Conservation (phyloP, 495 filamentous ascomycete species). For the Halenospora varia region DNA sequence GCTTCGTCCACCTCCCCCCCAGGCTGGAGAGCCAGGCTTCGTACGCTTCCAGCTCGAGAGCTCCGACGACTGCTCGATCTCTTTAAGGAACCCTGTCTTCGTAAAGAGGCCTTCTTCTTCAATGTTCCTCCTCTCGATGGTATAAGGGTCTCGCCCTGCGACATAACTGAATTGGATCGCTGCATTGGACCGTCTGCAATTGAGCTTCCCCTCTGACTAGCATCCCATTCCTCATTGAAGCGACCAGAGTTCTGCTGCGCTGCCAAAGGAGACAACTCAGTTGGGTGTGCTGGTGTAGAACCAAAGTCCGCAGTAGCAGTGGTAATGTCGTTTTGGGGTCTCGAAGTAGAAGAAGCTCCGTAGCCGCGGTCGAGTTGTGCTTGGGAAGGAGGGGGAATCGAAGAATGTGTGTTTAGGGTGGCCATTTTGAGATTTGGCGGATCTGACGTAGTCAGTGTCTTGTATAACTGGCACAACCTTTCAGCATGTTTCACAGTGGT, state of each 20-base stretch:
- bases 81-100: constrained; percentile 67
- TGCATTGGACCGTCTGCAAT: constrained; percentile 51
- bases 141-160: constrained; percentile 40
- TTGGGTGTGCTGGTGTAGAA: constrained; percentile 32
- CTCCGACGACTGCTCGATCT: constrained; percentile 73
- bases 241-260: constrained; percentile 27
- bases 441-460: constrained; percentile 1
- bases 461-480: not conserved
- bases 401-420: constrained; percentile 7
- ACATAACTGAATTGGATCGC: constrained; percentile 46
- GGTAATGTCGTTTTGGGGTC: constrained; percentile 3
- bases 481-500: not conserved
- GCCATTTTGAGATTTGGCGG: constrained; percentile 6
- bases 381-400: constrained; percentile 13
- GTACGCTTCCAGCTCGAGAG: constrained; percentile 76
- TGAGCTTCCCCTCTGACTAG: constrained; percentile 60
- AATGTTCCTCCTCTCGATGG: constrained; percentile 74
- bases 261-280: constrained; percentile 42
- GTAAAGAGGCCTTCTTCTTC: constrained; percentile 79
- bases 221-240: constrained; percentile 73
- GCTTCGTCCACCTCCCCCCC: constrained; percentile 60
- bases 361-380: constrained; percentile 19
- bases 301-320: constrained; percentile 35
- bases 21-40: constrained; percentile 63
- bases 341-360: constrained; percentile 13